These are phyloP conservation scores for Trichoderma afroharzianum DNA, from an alignment of 2,329 filamentous ascomycete species.

Conservation along the genomic window DNA sequence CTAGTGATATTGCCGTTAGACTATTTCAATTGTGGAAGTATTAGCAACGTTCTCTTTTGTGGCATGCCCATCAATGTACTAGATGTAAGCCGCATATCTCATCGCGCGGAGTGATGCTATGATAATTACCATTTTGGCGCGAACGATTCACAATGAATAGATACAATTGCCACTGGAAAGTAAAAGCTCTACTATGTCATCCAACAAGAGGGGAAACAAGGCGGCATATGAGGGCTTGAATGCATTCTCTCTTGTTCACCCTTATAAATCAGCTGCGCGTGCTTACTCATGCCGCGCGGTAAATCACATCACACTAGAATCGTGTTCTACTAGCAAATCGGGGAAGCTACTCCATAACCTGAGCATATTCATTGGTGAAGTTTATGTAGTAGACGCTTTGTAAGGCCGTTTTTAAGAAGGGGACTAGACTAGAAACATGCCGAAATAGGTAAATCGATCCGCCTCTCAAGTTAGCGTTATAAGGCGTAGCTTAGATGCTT, in stretches of 20 bases:
- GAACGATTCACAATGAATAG: neutral
- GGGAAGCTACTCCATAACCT: neutral
- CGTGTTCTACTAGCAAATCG: neutral
- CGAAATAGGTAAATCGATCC: neutral
- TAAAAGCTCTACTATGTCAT: neutral
- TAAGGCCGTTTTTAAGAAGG: neutral
- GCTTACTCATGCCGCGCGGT: slow-evolving; percentile 13
- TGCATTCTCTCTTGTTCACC: neutral
- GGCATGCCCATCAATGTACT: neutral
- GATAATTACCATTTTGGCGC: neutral
- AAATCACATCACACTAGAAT: neutral
- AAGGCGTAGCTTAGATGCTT: neutral
- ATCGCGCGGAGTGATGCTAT: neutral
- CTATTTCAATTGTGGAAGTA: neutral
- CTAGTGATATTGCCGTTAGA: slow-evolving; percentile 58
- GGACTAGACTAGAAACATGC: neutral
- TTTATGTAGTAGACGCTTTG: neutral
- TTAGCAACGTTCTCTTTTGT: neutral
- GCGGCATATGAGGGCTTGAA: neutral
- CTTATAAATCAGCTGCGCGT: neutral
- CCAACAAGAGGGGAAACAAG: neutral
- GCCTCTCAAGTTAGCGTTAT: neutral
- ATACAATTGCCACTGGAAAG: neutral
- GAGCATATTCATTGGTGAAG: neutral
- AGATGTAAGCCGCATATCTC: neutral